phyloP scores from a whole-genome alignment of 495 filamentous ascomycete genomes.

The Neurospora pannonica region DNA sequence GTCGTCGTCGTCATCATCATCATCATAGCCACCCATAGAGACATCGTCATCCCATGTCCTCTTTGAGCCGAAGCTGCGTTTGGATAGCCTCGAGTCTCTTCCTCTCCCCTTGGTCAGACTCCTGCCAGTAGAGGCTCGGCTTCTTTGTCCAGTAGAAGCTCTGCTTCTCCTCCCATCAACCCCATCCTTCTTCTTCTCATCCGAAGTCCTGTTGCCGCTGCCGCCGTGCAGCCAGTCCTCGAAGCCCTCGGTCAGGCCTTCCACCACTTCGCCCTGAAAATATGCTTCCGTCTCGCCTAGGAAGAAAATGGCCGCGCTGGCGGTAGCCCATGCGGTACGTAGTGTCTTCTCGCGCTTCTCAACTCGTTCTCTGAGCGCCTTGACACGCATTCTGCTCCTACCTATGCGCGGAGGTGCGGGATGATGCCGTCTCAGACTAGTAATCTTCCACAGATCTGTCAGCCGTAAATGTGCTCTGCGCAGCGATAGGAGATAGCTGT shows the following conservation, averaged over 20 bases:
- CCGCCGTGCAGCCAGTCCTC: conserved; percentile 36
- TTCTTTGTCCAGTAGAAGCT: conserved; percentile 1
- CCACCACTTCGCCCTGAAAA: conserved; percentile 81
- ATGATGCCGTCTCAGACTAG: conserved; percentile 63
- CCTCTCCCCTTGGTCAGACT: neutral
- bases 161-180: neutral
- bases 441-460: conserved; percentile 75
- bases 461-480: conserved; percentile 74
- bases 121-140: conserved; percentile 7
- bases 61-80: neutral
- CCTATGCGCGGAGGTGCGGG: conserved; percentile 55
- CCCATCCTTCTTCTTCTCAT: conserved; percentile 4
- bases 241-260: conserved; percentile 65
- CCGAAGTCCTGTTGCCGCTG: conserved; percentile 11
- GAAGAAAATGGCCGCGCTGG: conserved; percentile 75
- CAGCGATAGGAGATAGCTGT: conserved; percentile 77
- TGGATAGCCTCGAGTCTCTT: neutral
- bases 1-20: neutral
- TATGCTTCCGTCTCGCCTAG: conserved; percentile 77
- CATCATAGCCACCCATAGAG: neutral
- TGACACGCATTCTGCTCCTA: conserved; percentile 39
- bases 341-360: conserved; percentile 51
- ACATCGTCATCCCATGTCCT: neutral
- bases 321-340: conserved; percentile 77
- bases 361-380: conserved; percentile 44